Conservation (phyloP, 1,139 yeast species). For the Yamadazyma buinensis region DNA sequence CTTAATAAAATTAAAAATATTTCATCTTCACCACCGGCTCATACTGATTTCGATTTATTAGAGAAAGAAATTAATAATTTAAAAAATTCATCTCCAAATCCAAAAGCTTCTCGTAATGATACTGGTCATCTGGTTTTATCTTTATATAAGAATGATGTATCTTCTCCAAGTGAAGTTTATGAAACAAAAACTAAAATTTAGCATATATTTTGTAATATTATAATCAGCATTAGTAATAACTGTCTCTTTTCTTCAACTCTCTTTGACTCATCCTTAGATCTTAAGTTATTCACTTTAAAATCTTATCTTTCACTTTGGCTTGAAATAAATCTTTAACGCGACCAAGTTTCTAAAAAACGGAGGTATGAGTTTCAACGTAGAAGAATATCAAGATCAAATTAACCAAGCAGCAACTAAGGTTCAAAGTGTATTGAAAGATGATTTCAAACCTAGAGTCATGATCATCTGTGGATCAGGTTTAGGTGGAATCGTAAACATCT, state of each 20-base stretch:
- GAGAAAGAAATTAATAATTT: slow-evolving; percentile 21
- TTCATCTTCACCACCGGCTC: slow-evolving; percentile 39
- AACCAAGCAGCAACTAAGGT: slow-evolving; percentile 19
- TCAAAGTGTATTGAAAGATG: slow-evolving; percentile 10
- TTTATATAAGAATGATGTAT: slow-evolving; percentile 13
- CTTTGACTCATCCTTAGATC: too few relatives aligned
- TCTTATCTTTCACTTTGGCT: too few relatives aligned
- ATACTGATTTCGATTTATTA: slow-evolving; percentile 14
- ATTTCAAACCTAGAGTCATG: slow-evolving; percentile 52
- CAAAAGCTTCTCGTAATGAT: slow-evolving; percentile 33
- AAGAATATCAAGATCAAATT: slow-evolving; percentile 14
- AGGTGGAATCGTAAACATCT: slow-evolving; percentile 71
- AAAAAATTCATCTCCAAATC: slow-evolving; percentile 24
- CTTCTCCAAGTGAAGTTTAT: slow-evolving; percentile 12
- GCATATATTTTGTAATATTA: slow-evolving; percentile 3
- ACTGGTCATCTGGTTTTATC: slow-evolving; percentile 36
- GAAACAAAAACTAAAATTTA: slow-evolving; percentile 6
- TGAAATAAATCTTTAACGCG: too few relatives aligned
- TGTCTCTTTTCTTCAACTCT: too few relatives aligned
- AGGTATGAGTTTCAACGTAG: slow-evolving; percentile 3
- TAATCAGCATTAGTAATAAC: neutral
- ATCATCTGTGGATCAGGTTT: slow-evolving; percentile 95
- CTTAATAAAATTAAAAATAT: slow-evolving; percentile 28
- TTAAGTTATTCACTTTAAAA: too few relatives aligned
- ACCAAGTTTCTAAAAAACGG: neutral